Evolutionary conservation across 164 flowering plant species (phyloP).

Genomic region (Aristolochia fimbriata): DNA sequence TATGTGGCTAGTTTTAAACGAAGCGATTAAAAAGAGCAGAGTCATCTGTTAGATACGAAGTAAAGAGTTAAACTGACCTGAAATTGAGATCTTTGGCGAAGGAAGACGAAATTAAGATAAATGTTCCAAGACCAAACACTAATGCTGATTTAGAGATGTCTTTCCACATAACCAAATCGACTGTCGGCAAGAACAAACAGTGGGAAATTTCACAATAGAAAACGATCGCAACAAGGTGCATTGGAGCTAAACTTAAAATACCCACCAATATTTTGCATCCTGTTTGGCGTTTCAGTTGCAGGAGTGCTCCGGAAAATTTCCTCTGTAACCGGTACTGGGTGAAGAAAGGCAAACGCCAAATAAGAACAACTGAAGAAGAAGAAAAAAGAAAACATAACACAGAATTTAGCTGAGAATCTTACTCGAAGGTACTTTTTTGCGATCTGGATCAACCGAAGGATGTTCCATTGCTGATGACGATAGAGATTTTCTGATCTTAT

Average conservation of each 20-base stretch:
- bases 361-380: neutral
- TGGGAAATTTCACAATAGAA: neutral
- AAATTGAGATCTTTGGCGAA: conserved; percentile 60
- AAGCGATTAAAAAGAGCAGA: neutral
- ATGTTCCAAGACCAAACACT: conserved; percentile 65
- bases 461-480: conserved; percentile 1
- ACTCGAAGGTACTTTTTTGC: conserved; percentile 20
- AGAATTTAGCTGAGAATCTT: conserved; percentile 8
- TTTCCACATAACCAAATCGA: conserved; percentile 92
- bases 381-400: neutral
- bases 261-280: conserved; percentile 57
- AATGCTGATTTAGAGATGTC: conserved; percentile 72
- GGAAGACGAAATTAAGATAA: conserved; percentile 53
- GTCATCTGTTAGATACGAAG: neutral
- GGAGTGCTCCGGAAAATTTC: conserved; percentile 14
- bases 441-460: conserved; percentile 10
- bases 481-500: neutral
- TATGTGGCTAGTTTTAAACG: neutral
- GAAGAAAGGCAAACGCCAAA: neutral
- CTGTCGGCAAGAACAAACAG: conserved; percentile 20
- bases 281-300: conserved; percentile 23
- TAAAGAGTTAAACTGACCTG: conserved; percentile 58
- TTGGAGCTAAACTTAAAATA: conserved; percentile 5
- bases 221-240: neutral
- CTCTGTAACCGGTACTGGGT: conserved; percentile 19